Conservation (phyloP, 176 grass and related monocot genomes). For the Oryza coarctata region DNA sequence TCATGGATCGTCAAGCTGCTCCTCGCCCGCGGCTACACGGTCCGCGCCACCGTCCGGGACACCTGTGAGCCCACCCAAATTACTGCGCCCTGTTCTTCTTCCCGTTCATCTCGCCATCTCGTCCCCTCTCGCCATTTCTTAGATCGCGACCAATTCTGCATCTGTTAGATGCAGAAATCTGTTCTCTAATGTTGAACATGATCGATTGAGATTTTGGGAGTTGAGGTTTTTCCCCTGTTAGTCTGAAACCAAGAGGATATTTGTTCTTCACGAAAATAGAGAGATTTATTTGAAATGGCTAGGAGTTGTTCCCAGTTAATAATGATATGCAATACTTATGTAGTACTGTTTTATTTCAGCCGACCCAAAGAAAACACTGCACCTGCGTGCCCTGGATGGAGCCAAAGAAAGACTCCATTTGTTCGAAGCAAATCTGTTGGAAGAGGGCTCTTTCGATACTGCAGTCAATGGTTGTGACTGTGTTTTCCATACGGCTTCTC, state of each 20-base stretch:
- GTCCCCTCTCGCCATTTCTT: not conserved
- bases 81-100: too few relatives aligned
- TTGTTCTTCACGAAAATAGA: not conserved
- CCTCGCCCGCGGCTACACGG: slow-evolving; percentile 49
- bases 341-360: slow-evolving; percentile 30
- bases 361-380: slow-evolving; percentile 57
- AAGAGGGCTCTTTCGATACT: slow-evolving; percentile 50
- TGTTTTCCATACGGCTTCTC: slow-evolving; percentile 67
- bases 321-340: not conserved
- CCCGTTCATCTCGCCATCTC: not conserved
- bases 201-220: not conserved
- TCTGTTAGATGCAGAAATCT: not conserved
- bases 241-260: not conserved
- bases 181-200: not conserved
- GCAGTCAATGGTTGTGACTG: slow-evolving; percentile 42
- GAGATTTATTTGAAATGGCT: not conserved
- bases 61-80: not conserved
- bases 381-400: slow-evolving; percentile 44
- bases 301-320: not conserved
- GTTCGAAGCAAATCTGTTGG: slow-evolving; percentile 57
- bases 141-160: not conserved
- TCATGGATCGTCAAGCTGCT: slow-evolving; percentile 54
- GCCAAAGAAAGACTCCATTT: slow-evolving; percentile 55
- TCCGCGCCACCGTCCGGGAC: slow-evolving; percentile 50
- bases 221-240: not conserved